A percentile compares a stretch with the other conserved stretches of the same genome.
Evolutionary conservation across 306 rosid genomes (phyloP).

Genomic region (Benincasa hispida): DNA sequence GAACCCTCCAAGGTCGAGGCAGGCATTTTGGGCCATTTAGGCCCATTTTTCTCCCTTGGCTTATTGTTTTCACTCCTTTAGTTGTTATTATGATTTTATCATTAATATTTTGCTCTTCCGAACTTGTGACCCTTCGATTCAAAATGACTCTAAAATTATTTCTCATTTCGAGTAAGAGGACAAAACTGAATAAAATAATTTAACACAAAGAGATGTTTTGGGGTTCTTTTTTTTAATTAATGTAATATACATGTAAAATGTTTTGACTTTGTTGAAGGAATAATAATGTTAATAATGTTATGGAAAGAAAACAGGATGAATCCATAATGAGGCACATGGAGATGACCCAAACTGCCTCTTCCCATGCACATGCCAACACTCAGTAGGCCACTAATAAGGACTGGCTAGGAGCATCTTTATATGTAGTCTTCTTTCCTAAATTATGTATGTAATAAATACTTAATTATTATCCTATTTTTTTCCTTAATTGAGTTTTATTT

Average conservation of each 20-base stretch:
- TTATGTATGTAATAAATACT: not conserved
- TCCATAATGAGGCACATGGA: slow-evolving; percentile 2
- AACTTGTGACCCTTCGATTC: too few relatives aligned
- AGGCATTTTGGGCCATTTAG: too few relatives aligned
- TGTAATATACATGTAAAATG: not conserved
- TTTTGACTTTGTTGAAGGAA: not conserved
- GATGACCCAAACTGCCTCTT: slow-evolving; percentile 4
- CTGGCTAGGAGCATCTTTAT: not conserved
- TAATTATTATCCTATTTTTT: not conserved
- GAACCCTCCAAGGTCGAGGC: too few relatives aligned
- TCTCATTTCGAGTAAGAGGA: too few relatives aligned
- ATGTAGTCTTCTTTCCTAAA: not conserved
- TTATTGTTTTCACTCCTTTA: too few relatives aligned
- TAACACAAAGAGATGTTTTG: not conserved
- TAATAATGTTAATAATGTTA: not conserved
- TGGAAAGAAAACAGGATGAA: not conserved
- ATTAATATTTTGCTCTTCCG: too few relatives aligned
- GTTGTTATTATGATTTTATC: too few relatives aligned
- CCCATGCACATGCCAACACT: not conserved
- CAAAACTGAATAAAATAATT: not conserved
- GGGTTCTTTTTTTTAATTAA: too few relatives aligned
- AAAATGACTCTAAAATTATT: too few relatives aligned
- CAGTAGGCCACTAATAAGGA: not conserved
- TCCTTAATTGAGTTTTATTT: not conserved
- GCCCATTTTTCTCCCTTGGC: too few relatives aligned